Conservation (phyloP, 345 rosid species). For the Citrus inodora region DNA sequence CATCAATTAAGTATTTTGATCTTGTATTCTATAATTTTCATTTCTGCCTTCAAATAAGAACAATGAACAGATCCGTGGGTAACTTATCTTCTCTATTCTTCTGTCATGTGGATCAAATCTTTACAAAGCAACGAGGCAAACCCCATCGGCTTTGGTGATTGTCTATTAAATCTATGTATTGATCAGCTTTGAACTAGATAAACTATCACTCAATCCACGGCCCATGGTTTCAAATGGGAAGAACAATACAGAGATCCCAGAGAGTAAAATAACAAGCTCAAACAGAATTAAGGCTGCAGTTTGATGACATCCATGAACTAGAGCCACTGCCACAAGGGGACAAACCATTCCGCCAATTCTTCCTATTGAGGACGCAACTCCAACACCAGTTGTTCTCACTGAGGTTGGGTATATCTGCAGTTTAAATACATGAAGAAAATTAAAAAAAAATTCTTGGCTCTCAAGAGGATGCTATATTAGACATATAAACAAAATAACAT, state of each 20-base stretch:
- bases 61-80: background rate
- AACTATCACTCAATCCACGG: conserved; percentile 51
- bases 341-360: conserved; percentile 91
- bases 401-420: conserved; percentile 80
- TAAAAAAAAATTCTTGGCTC: background rate
- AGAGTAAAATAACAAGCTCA: conserved; percentile 47
- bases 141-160: background rate
- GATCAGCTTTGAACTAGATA: conserved; percentile 23
- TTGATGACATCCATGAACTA: conserved; percentile 84
- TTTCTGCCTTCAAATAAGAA: background rate
- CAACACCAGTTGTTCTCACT: conserved; percentile 88
- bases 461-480: background rate
- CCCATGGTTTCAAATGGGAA: conserved; percentile 90
- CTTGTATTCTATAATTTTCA: background rate
- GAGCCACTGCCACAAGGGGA: conserved; percentile 81
- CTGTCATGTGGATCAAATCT: background rate
- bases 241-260: conserved; percentile 62
- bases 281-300: conserved; percentile 60
- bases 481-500: background rate
- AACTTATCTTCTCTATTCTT: background rate
- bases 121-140: background rate
- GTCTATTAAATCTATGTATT: conserved; percentile 7
- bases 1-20: background rate
- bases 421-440: background rate
- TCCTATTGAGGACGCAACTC: conserved; percentile 81